Conservation (phyloP, 208 protist genomes). For the Leptomonas pyrrhocoris region DNA sequence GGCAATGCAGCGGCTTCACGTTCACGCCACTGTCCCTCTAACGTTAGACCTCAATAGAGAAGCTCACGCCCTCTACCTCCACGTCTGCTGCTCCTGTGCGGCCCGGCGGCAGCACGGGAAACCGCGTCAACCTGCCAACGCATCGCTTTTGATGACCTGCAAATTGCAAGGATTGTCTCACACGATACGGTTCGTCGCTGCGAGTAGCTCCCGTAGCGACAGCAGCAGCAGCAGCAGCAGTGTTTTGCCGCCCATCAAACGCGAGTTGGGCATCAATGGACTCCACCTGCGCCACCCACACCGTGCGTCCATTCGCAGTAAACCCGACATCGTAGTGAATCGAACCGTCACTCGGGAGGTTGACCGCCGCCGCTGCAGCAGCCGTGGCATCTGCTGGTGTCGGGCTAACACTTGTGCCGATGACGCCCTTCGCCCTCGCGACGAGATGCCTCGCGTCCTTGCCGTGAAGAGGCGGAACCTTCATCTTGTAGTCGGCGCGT, state of each 20-base stretch:
- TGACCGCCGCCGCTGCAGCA: not conserved
- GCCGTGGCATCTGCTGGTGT: not conserved
- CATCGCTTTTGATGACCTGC: too few species aligned
- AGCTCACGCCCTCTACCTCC: not conserved
- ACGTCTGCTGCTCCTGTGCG: not conserved
- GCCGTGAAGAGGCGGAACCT: conserved; percentile 11
- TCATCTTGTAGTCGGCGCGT: conserved; percentile 24
- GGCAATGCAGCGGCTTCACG: too few species aligned
- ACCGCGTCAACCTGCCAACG: conserved; percentile 9
- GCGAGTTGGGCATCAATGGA: conserved; percentile 18
- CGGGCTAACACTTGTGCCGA: conserved; percentile 1
- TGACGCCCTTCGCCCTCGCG: not conserved
- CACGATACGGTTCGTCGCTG: too few species aligned
- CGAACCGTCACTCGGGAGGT: conserved; percentile 7
- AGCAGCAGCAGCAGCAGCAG: not conserved
- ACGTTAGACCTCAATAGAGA: conserved; percentile 3
- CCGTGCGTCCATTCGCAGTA: conserved; percentile 16
- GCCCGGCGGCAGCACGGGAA: not conserved
- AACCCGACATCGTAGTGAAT: conserved; percentile 22
- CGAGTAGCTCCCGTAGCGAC: too few species aligned
- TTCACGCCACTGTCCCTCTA: too few species aligned
- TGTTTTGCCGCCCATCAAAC: conserved; percentile 1
- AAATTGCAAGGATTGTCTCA: too few species aligned
- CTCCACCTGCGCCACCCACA: conserved; percentile 33
- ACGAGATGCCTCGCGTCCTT: not conserved